Conservation (phyloP, 148 eudicot species). For the Amaranthus palmeri region DNA sequence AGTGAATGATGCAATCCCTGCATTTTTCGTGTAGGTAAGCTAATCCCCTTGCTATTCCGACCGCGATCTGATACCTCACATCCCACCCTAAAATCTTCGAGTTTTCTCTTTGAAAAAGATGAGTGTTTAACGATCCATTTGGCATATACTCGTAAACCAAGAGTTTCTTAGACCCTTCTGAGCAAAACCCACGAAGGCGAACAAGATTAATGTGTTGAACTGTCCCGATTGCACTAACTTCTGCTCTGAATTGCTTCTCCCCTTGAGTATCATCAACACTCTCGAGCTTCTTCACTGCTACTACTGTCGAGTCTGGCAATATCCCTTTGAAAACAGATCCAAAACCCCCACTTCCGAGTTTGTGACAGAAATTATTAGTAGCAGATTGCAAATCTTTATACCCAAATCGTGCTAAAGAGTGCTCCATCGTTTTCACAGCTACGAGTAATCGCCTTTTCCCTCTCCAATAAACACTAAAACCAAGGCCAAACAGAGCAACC, state of each 20-base stretch:
- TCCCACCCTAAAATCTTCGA: conserved; percentile 37
- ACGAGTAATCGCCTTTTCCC: conserved; percentile 20
- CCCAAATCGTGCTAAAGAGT: conserved; percentile 43
- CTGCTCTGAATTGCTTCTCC: conserved; percentile 62
- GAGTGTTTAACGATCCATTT: conserved; percentile 47
- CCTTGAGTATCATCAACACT: conserved; percentile 36
- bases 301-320: conserved; percentile 40
- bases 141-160: conserved; percentile 60
- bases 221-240: conserved; percentile 65
- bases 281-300: conserved; percentile 66
- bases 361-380: conserved; percentile 55
- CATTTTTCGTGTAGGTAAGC: conserved; percentile 48
- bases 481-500: conserved; percentile 12
- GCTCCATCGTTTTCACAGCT: conserved; percentile 31
- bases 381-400: conserved; percentile 49
- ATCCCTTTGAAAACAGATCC: conserved; percentile 65
- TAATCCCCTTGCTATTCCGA: conserved; percentile 46
- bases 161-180: conserved; percentile 38
- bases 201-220: conserved; percentile 66
- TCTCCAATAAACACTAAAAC: conserved; percentile 18
- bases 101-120: conserved; percentile 30
- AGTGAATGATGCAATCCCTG: conserved; percentile 57
- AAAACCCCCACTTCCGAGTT: conserved; percentile 62
- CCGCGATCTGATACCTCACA: conserved; percentile 38
- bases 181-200: conserved; percentile 60